Percentiles rank a stretch among this genome's conserved stretches.
Evolutionary conservation across 2,329 filamentous ascomycete species (phyloP).

Genomic region (Blastomyces gilchristii): DNA sequence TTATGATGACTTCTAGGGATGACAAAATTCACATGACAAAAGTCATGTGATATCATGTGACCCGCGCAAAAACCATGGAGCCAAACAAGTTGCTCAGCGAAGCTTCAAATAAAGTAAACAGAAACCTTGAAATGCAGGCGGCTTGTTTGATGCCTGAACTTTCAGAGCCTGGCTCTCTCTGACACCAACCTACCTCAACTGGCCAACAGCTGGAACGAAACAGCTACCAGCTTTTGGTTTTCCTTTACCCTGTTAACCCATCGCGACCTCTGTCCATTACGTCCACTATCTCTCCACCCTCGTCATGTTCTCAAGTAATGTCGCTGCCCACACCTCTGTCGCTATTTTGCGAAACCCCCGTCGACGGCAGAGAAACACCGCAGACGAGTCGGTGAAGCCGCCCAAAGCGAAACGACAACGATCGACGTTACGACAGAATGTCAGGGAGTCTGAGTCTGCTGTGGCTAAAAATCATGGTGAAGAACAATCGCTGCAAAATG

Average conservation of each 20-base stretch:
- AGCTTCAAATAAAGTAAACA: neutral
- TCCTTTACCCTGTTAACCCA: neutral
- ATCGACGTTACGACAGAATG: slow-evolving; percentile 32
- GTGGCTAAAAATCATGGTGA: slow-evolving; percentile 8
- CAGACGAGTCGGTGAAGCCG: slow-evolving; percentile 37
- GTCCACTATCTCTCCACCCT: neutral
- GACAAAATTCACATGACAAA: no score
- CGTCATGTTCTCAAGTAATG: slow-evolving; percentile 33
- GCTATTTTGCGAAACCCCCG: slow-evolving; percentile 25
- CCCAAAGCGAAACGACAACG: slow-evolving; percentile 40
- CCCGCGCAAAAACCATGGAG: no score
- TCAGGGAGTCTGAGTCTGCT: slow-evolving; percentile 23
- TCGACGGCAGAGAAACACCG: slow-evolving; percentile 33
- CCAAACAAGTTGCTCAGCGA: no score
- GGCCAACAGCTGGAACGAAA: neutral
- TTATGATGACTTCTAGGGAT: no score
- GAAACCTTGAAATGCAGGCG: neutral
- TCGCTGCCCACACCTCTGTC: slow-evolving; percentile 13
- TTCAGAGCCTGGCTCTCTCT: neutral
- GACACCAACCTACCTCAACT: neutral
- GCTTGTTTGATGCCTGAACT: neutral
- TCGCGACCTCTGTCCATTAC: neutral
- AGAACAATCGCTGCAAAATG: neutral
- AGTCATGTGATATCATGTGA: no score
- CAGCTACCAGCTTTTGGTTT: neutral